These are phyloP conservation scores for Monilinia laxa DNA, from an alignment of 2,329 filamentous ascomycete genomes.

Conservation along the genomic window DNA sequence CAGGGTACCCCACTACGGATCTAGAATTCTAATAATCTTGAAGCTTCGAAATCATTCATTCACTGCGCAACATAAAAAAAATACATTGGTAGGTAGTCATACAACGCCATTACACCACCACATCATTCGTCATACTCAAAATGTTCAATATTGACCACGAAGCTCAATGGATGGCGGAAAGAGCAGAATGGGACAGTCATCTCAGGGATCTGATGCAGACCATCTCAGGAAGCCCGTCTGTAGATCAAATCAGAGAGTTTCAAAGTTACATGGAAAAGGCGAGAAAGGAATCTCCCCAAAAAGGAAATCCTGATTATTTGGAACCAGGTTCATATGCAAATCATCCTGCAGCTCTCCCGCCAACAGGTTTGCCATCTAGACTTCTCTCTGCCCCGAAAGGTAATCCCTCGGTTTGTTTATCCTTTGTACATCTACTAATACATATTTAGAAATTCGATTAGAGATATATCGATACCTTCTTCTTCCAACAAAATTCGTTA, in stretches of 20 bases:
- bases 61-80: not conserved
- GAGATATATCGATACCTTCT: constrained; percentile 24
- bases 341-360: constrained; percentile 2
- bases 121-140: not conserved
- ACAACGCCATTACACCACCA: not conserved
- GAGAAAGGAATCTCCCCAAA: not conserved
- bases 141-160: not conserved
- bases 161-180: not conserved
- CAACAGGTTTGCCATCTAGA: not conserved
- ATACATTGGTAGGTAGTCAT: no score
- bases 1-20: not conserved
- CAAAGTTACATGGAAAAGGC: not conserved
- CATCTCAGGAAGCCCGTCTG: not conserved
- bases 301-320: not conserved
- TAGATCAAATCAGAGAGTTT: not conserved
- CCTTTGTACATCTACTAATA: not conserved
- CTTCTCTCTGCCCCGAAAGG: not conserved
- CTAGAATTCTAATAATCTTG: not conserved
- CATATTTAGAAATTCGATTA: constrained; percentile 14
- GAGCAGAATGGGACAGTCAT: not conserved
- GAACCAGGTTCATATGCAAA: not conserved
- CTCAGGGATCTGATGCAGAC: not conserved
- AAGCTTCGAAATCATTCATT: not conserved
- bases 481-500: constrained; percentile 2
- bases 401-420: not conserved